Base-by-base conservation (phyloP, 1,139 yeast species). In the Sugiyamaella xylanicola region DNA sequence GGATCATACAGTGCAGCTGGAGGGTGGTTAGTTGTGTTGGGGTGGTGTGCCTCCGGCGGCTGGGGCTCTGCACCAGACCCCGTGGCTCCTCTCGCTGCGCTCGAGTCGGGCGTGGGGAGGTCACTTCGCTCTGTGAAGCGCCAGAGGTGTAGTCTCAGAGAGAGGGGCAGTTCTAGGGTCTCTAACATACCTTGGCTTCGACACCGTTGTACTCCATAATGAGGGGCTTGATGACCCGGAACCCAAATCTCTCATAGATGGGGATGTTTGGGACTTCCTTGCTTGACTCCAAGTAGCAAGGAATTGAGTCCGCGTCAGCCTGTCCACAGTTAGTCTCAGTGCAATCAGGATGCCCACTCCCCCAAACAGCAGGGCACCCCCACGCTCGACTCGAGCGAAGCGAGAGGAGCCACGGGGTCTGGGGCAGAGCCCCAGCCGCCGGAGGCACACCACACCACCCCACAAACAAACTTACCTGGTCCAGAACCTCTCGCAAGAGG, bases 181-280 rank as follows among this genome's bases (percentile, higher is more conserved):
- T n/a, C n/a, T 20, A 15, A 36, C 51, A 11, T 48, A 39, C 51
- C 22, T 21, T 21, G 11, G 13, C 51, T 19, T 22, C 17, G 8
- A 20, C 3, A n/a, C 51, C 45, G 9, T 48, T 16, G 36, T 39
- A 27, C 11, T 39, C 17, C 29, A 48, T 2, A 3, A 21, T 22
- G 7, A 47, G 35, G 13, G 43, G 51, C 35, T 37, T 36, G 36
- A 47, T 22, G 13, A 40, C 36, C 16, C 25, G 37, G 40, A 48
- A 48, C 4, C 53, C 53, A n/a, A 41, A 49, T 20, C 53, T 29
- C 29, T 49, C 53, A 19, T 49, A 49, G 8, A 49, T 48, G 7
- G 46, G 15, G 37, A 48, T 48, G 21, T 48, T 48, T 9, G 52
- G 52, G 2, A 36, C 21, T 25, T 27, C 42, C 42, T 49, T 48